Evolutionary conservation across 2,329 filamentous ascomycete species (phyloP).

Genomic region (Fusarium staphyleae): DNA sequence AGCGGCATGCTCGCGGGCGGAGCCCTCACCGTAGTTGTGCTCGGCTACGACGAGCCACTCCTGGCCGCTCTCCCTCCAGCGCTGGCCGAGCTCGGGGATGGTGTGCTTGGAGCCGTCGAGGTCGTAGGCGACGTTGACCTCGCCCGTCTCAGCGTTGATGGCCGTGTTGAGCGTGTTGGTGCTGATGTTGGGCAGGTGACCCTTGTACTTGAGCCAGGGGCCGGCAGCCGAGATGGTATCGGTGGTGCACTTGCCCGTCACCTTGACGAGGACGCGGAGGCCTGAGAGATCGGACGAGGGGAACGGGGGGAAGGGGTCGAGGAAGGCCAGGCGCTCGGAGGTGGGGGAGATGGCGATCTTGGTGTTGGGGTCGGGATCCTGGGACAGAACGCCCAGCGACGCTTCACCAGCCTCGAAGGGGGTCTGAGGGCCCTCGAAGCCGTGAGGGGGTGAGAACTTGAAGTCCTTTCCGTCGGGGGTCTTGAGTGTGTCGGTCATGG

Average conservation of each 20-base stretch:
- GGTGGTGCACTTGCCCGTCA: conserved; percentile 96
- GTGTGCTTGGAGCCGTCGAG: conserved; percentile 74
- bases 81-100: conserved; percentile 85
- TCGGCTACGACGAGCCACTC: conserved; percentile 96
- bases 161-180: conserved; percentile 98
- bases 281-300: conserved; percentile 75
- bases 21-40: conserved; percentile 96
- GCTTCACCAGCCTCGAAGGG: conserved; percentile 82
- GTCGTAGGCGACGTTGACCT: conserved; percentile 93
- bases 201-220: conserved; percentile 98
- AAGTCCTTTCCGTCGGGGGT: conserved; percentile 84
- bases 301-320: conserved; percentile 90
- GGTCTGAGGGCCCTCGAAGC: conserved; percentile 66
- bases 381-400: conserved; percentile 75
- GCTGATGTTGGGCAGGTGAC: conserved; percentile 95
- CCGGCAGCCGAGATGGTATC: conserved; percentile 96
- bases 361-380: conserved; percentile 72
- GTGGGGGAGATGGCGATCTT: conserved; percentile 81
- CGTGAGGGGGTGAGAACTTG: conserved; percentile 81
- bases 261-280: conserved; percentile 91
- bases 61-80: conserved; percentile 78
- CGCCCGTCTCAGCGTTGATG: conserved; percentile 87
- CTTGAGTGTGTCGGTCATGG: conserved; percentile 82
- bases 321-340: conserved; percentile 87
- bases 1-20: conserved; percentile 87